Base-by-base conservation (phyloP, 148 eudicot species). In the Bassia scoparia region DNA sequence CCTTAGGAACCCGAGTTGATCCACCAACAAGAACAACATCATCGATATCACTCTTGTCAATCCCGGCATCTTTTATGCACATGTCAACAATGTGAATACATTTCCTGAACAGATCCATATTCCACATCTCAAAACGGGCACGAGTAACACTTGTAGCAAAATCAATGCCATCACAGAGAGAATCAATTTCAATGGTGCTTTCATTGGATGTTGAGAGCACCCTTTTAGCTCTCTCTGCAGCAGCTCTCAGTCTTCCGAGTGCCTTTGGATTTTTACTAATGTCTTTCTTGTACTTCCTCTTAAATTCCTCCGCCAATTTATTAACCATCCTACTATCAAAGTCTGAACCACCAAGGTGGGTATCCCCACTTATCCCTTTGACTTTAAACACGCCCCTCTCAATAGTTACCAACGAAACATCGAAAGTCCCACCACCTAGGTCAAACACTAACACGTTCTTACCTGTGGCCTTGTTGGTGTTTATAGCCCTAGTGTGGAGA, bases 21-120 rank as follows among this genome's bases (percentile, higher is more conserved):
- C 71, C 71, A 15, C 71, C 58, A 14, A 44, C 37, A 15, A 68
- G 38, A 5, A 68, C 71, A 27, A 68, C 58, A 16, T 68, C 71
- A 49, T 68, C 6, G 16, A 68, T 20, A 15, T 30, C 35, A 44
- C 12, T 10, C 58, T 38, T 68, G 0, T 27, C 56, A 37, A 68
- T 49, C 21, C 29, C 23, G 1, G 41, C 27, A 64, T 35, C 68
- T 20, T 64, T 5, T 20, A 52, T 4, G 24, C 56, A 52, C 24
- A 20, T 21, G 1, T 52, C 26, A 21, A 52, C 26, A 0, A 10
- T 18, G 7, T 18, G 7, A 6, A 52, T 1, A 52, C 56, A 52
- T 7, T 52, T 21, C 9, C 5, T 21, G 5, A 52, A 52, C 24
- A 21, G n/a, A 52, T 52, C 56, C 56, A 52, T 52, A 20, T 52